These are phyloP conservation scores for Coemansia sp. DNA, from an alignment of 192 early-diverging fungal species.

Conservation along the genomic window DNA sequence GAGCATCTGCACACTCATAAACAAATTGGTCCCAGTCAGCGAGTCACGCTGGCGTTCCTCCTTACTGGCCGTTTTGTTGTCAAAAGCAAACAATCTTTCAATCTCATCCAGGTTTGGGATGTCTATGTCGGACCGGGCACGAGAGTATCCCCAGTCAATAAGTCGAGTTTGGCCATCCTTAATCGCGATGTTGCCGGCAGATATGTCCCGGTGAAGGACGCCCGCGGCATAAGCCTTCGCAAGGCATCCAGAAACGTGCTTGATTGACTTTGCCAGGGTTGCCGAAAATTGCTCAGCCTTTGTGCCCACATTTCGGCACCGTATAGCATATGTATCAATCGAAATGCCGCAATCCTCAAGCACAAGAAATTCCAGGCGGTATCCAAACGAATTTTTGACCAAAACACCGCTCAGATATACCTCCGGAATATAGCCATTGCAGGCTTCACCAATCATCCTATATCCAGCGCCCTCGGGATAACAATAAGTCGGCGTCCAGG, in stretches of 20 bases:
- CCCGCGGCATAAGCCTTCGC: conserved; percentile 4
- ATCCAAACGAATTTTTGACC: conserved; percentile 4
- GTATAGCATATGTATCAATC: neutral
- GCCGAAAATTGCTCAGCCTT: too few relatives aligned
- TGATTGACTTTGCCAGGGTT: neutral
- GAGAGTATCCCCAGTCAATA: conserved; percentile 24
- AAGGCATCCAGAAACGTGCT: conserved; percentile 1
- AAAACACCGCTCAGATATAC: conserved; percentile 2
- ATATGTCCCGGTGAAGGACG: conserved; percentile 30
- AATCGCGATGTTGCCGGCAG: conserved; percentile 20
- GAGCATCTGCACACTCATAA: conserved; percentile 14
- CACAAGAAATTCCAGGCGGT: conserved; percentile 10
- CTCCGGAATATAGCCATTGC: neutral
- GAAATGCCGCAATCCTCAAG: conserved; percentile 14
- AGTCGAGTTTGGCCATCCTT: neutral
- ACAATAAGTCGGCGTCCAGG: conserved; percentile 2
- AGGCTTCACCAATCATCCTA: neutral
- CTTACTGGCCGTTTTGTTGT: neutral
- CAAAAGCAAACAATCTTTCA: neutral
- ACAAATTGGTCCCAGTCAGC: neutral
- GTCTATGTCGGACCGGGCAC: neutral
- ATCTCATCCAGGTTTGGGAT: neutral
- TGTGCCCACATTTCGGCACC: neutral
- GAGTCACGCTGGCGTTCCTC: neutral
- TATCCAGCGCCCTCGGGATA: conserved; percentile 21